Percentiles rank a stretch among this genome's conserved stretches.
Evolutionary conservation across 2,329 filamentous ascomycete species (phyloP).

Genomic region (Immersiporthe knoxdaviesiana): DNA sequence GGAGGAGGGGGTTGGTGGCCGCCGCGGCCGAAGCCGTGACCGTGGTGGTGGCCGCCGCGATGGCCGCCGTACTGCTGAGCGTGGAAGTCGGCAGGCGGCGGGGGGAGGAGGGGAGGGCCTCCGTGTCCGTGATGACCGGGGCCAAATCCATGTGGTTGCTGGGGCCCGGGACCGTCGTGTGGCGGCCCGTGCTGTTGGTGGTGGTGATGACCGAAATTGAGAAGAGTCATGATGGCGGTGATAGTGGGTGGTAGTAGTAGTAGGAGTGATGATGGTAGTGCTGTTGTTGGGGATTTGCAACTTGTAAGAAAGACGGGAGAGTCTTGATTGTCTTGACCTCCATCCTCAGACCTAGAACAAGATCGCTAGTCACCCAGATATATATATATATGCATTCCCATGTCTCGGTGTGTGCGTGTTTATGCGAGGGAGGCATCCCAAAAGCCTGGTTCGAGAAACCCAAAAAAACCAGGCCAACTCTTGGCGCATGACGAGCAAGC

Average conservation of each 20-base stretch:
- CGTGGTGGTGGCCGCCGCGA: not conserved
- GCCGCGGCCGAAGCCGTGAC: not conserved
- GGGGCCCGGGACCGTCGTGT: not conserved
- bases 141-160: not conserved
- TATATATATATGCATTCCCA: not conserved
- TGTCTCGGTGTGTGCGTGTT: not conserved
- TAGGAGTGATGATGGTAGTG: not conserved
- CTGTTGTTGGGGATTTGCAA: not conserved
- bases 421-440: not conserved
- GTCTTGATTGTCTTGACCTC: not conserved
- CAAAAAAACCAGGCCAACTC: not conserved
- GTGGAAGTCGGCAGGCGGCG: not conserved
- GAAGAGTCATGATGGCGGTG: not conserved
- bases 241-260: too few species aligned
- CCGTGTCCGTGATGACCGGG: not conserved
- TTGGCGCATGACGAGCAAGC: slow-evolving; percentile 10
- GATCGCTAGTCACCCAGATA: not conserved
- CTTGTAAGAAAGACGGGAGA: not conserved
- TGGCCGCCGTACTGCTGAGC: not conserved
- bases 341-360: not conserved
- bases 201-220: not conserved
- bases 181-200: slow-evolving; percentile 1
- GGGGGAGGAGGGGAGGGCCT: not conserved
- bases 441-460: not conserved
- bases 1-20: not conserved